phyloP scores from a whole-genome alignment of 2,329 filamentous ascomycete genomes.

The Pestalotiopsis sp. region DNA sequence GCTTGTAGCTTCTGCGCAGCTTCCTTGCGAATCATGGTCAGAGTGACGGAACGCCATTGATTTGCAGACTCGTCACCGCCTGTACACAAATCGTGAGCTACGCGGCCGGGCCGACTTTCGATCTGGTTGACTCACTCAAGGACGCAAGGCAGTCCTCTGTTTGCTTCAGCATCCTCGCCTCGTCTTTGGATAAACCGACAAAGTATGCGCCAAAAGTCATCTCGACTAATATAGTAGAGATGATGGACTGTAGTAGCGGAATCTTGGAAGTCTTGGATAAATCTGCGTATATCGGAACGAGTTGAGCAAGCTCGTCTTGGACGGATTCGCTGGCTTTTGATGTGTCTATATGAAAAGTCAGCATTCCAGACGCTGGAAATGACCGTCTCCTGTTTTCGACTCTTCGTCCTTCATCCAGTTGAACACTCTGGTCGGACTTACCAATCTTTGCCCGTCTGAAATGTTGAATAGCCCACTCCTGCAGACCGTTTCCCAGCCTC shows the following conservation, averaged over 20 bases:
- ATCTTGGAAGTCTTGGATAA: constrained; percentile 59
- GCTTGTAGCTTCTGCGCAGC: constrained; percentile 46
- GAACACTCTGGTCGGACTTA: constrained; percentile 29
- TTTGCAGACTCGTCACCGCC: constrained; percentile 58
- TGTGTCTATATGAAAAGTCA: neutral
- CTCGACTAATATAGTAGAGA: constrained; percentile 62
- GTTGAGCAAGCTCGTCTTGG: constrained; percentile 33
- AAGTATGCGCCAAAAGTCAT: constrained; percentile 66
- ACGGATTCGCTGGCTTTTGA: constrained; percentile 38
- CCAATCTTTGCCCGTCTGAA: constrained; percentile 65
- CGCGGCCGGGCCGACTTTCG: constrained; percentile 14
- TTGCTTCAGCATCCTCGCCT: constrained; percentile 51
- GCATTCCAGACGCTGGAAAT: neutral
- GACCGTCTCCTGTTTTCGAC: too few relatives aligned
- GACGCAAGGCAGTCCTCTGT: constrained; percentile 48
- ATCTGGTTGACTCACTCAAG: constrained; percentile 37
- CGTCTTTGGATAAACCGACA: constrained; percentile 60
- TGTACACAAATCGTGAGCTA: constrained; percentile 26
- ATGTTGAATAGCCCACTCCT: constrained; percentile 75
- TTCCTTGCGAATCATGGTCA: constrained; percentile 60
- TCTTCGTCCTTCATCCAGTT: neutral
- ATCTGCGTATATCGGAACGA: constrained; percentile 62
- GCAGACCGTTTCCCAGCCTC: constrained; percentile 66
- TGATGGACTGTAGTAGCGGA: constrained; percentile 63
- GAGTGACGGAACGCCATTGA: constrained; percentile 68